Conservation (phyloP, 371 early-diverging fungal species). For the Nosema muscidifuracis region DNA sequence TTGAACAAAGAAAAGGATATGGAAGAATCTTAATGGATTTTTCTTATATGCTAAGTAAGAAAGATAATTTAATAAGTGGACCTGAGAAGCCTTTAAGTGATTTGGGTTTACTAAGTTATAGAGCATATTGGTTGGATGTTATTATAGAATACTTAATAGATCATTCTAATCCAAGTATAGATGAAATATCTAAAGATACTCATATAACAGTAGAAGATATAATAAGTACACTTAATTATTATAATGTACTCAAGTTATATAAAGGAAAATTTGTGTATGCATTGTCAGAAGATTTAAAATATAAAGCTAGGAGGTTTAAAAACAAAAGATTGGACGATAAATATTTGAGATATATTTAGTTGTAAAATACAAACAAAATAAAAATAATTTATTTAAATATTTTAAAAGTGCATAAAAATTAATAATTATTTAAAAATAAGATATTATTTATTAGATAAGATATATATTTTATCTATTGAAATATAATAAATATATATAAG, state of each 20-base stretch:
- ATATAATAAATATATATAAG: too few relatives aligned
- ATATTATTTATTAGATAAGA: too few relatives aligned
- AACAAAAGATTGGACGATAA: conserved; percentile 28
- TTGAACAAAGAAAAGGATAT: conserved; percentile 90
- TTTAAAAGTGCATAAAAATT: too few relatives aligned
- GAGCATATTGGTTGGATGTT: conserved; percentile 57
- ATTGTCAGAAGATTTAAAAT: conserved; percentile 74
- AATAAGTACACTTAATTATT: conserved; percentile 76
- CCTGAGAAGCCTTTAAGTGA: conserved; percentile 98
- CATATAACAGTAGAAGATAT: conserved; percentile 84
- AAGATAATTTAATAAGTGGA: conserved; percentile 82
- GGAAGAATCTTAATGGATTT: conserved; percentile 92
- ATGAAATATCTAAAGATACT: conserved; percentile 73
- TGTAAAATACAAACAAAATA: not conserved
- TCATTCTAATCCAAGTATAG: conserved; percentile 65
- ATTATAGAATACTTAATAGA: conserved; percentile 47
- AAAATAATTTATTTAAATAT: too few relatives aligned
- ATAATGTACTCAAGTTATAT: conserved; percentile 82
- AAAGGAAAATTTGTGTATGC: conserved; percentile 81
- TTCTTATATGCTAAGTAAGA: conserved; percentile 81
- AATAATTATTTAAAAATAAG: too few relatives aligned
- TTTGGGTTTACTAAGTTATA: conserved; percentile 77
- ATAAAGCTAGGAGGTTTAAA: conserved; percentile 43
- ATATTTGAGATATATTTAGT: not conserved
- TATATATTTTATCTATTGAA: too few relatives aligned